Base-by-base conservation (phyloP, 306 rosid genomes). In the Biancaea sappan region DNA sequence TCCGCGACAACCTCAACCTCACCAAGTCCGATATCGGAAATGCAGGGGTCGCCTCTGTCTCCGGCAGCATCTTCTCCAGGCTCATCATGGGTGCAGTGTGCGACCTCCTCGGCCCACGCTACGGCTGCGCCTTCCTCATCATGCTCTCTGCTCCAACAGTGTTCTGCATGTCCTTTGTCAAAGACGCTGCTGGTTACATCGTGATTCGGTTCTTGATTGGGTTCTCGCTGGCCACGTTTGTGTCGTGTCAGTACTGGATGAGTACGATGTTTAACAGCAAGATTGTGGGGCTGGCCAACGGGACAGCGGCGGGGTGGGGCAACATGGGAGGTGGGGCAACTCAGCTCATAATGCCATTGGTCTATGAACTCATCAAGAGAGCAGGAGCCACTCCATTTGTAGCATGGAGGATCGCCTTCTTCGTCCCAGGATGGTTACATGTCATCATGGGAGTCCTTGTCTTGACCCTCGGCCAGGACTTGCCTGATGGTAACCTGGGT, bases 301-400 rank as follows among this genome's bases (percentile, higher is more conserved):
- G 98, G 16, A 91, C 97, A 0, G 93, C 96, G 0, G 97, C 94
- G 0, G 98, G 98, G 16, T 94, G 98, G 98, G 98, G 98, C 0
- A 94, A 94, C 73, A 89, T 91, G 98, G 97, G 98, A 0, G 96
- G 98, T 32, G 96, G 98, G 3, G 98, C 94, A 9, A 91, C 98
- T 52, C 98, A 94, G 54, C 88, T 94, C 43, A 41, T 94, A 28
- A 94, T 94, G 98, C 98, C 98, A 0, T 18, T 91, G 79, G 79
- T 89, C 0, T 94, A 78, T 71, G 97, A 89, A 0, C 8, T 89
- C 24, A 86, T 91, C 6, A 32, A 65, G 3, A 52, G 69, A 41
- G 80, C 61, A 1, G 95, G 97, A 4, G 73, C 96, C 2, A 85
- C 48, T 4, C 48, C 68, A 6, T 62, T 62, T 19, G 21, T n/a